Percentiles rank a stretch among this genome's conserved stretches.
phyloP scores from a whole-genome alignment of 2,329 filamentous ascomycete genomes.

The Aspergillus persii region DNA sequence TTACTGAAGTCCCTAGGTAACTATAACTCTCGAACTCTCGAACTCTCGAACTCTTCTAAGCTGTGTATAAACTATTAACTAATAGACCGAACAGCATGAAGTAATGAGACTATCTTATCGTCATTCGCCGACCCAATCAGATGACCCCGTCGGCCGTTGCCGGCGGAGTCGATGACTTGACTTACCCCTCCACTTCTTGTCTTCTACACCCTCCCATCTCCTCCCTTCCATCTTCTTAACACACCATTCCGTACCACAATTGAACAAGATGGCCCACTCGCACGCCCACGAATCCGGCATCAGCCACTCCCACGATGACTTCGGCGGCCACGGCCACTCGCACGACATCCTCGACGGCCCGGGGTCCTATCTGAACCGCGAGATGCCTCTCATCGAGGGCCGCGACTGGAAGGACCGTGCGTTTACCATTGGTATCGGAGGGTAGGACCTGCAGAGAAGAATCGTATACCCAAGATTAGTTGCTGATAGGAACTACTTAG shows the following conservation, averaged over 20 bases:
- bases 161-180: background rate
- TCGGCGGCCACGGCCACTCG: constrained; percentile 77
- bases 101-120: no score
- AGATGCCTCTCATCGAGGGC: constrained; percentile 90
- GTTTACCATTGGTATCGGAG: constrained; percentile 97
- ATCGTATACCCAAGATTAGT: background rate
- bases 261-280: constrained; percentile 32
- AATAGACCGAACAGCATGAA: no score
- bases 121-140: background rate
- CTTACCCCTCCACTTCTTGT: background rate
- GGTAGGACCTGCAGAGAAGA: constrained; percentile 52
- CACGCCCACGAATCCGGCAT: constrained; percentile 39
- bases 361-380: constrained; percentile 81
- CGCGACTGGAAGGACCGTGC: constrained; percentile 84
- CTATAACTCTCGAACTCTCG: no score
- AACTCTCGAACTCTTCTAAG: no score
- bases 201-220: background rate
- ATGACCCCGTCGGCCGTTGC: background rate
- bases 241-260: background rate
- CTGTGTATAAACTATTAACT: no score
- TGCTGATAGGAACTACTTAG: constrained; percentile 44
- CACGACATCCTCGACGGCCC: constrained; percentile 95
- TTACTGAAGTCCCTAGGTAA: no score
- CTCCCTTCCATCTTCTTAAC: background rate
- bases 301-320: constrained; percentile 54